Percentiles rank a stretch among this genome's conserved stretches.
These are phyloP conservation scores for Ambrosiella beaveri DNA, from an alignment of 2,329 filamentous ascomycete genomes.

Conservation along the genomic window DNA sequence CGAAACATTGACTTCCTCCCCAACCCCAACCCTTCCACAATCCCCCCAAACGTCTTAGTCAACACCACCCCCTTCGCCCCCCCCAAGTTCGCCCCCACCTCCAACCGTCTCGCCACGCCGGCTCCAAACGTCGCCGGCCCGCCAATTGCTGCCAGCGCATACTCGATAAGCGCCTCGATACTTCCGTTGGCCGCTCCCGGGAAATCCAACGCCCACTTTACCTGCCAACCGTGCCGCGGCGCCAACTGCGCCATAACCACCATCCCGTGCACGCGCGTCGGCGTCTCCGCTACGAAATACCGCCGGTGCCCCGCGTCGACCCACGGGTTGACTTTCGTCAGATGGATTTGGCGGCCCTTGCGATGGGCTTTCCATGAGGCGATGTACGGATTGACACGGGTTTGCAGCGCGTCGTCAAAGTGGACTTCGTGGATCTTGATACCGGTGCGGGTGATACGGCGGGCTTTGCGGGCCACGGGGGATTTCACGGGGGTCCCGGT, in stretches of 20 bases:
- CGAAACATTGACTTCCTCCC: conserved; percentile 78
- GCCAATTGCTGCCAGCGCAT: conserved; percentile 37
- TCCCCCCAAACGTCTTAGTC: conserved; percentile 62
- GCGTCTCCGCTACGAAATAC: conserved; percentile 66
- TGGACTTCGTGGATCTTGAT: conserved; percentile 62
- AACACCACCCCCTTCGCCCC: conserved; percentile 68
- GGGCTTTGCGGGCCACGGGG: conserved; percentile 52
- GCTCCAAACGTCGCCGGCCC: conserved; percentile 67
- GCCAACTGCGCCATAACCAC: conserved; percentile 72
- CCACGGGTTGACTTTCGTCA: conserved; percentile 83
- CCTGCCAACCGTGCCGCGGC: conserved; percentile 72
- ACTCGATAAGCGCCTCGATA: conserved; percentile 67
- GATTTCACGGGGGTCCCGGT: conserved; percentile 20
- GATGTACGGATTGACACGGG: conserved; percentile 55
- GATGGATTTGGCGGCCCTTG: conserved; percentile 71
- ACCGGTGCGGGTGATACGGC: conserved; percentile 66
- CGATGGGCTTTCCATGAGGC: conserved; percentile 63
- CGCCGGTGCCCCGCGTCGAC: conserved; percentile 66
- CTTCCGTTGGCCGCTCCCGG: conserved; percentile 69
- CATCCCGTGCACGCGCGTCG: conserved; percentile 56
- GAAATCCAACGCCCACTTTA: conserved; percentile 94
- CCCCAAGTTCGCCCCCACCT: conserved; percentile 64
- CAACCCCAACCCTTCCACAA: conserved; percentile 67
- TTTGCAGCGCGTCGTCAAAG: conserved; percentile 49
- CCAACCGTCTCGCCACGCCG: conserved; percentile 57